Conservation (phyloP, 2,329 filamentous ascomycete species). For the Talaromyces pinophilus region DNA sequence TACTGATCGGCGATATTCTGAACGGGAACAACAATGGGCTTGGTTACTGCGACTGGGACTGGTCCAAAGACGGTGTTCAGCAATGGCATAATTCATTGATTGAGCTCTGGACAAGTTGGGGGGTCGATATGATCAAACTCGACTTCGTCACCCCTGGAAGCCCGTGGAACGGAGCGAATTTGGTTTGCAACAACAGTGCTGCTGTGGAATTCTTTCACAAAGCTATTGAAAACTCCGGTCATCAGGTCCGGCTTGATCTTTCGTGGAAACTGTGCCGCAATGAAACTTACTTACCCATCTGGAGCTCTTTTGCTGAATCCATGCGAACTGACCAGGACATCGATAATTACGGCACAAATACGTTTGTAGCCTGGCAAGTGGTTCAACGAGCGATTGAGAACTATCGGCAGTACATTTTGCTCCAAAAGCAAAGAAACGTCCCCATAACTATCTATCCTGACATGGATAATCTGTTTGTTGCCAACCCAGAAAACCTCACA, state of each 20-base stretch:
- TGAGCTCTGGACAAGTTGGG: slow-evolving; percentile 31
- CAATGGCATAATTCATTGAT: slow-evolving; percentile 33
- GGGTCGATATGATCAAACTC: slow-evolving; percentile 34
- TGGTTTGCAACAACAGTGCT: slow-evolving; percentile 28
- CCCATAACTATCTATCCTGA: slow-evolving; percentile 31
- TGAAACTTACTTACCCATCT: slow-evolving; percentile 29
- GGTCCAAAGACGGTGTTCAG: slow-evolving; percentile 29
- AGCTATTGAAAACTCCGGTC: slow-evolving; percentile 31
- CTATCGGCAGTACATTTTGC: slow-evolving; percentile 33
- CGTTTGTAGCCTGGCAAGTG: slow-evolving; percentile 28
- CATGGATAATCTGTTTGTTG: slow-evolving; percentile 34
- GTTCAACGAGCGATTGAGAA: slow-evolving; percentile 35
- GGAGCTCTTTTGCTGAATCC: slow-evolving; percentile 31
- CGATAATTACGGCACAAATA: slow-evolving; percentile 29
- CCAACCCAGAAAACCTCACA: slow-evolving; percentile 28
- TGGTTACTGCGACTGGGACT: slow-evolving; percentile 26
- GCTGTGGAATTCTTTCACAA: slow-evolving; percentile 31
- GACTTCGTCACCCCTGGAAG: slow-evolving; percentile 33
- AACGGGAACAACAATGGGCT: slow-evolving; percentile 26
- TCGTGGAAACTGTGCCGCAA: slow-evolving; percentile 33
- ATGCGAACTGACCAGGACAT: slow-evolving; percentile 34
- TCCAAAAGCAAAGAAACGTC: slow-evolving; percentile 24
- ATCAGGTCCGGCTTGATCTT: slow-evolving; percentile 32
- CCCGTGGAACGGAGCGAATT: slow-evolving; percentile 27
- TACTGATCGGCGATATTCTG: slow-evolving; percentile 28